These are phyloP conservation scores for Sarocladium strictum DNA, from an alignment of 2,329 filamentous ascomycete species.

Conservation along the genomic window DNA sequence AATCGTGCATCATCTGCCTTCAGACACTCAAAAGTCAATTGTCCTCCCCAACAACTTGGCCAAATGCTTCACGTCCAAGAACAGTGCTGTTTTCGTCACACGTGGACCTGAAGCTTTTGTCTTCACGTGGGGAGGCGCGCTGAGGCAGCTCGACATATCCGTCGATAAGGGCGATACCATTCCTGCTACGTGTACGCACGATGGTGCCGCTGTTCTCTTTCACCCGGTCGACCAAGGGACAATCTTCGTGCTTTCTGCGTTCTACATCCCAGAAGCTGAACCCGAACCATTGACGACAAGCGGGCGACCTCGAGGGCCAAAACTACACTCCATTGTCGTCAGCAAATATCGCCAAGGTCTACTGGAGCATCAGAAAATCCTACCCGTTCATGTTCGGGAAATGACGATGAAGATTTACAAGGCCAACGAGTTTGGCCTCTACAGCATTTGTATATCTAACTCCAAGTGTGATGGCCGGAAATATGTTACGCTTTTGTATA, in stretches of 20 bases:
- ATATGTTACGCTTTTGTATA: not conserved
- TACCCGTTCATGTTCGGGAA: no score
- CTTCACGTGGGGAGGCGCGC: not conserved
- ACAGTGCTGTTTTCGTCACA: not conserved
- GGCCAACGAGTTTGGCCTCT: not conserved
- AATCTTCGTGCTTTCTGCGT: not conserved
- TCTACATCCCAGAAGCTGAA: not conserved
- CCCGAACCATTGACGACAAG: no score
- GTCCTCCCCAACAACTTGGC: not conserved
- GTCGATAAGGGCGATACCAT: not conserved
- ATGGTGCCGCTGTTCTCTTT: not conserved
- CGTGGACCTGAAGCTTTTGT: not conserved
- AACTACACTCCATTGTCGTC: not conserved
- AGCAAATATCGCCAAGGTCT: not conserved
- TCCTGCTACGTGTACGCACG: not conserved
- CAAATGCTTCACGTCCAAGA: not conserved
- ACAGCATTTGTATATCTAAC: not conserved
- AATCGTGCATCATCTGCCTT: not conserved
- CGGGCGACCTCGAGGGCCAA: no score
- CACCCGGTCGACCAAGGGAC: not conserved
- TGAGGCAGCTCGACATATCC: not conserved
- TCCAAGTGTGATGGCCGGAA: no score
- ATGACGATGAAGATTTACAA: not conserved
- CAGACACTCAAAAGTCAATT: not conserved
- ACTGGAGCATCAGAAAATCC: no score